Evolutionary conservation across 768 basidiomycete genomes (phyloP), one percentile per base, ranked within the genome.

Genomic region (Auricularia sp.): DNA sequence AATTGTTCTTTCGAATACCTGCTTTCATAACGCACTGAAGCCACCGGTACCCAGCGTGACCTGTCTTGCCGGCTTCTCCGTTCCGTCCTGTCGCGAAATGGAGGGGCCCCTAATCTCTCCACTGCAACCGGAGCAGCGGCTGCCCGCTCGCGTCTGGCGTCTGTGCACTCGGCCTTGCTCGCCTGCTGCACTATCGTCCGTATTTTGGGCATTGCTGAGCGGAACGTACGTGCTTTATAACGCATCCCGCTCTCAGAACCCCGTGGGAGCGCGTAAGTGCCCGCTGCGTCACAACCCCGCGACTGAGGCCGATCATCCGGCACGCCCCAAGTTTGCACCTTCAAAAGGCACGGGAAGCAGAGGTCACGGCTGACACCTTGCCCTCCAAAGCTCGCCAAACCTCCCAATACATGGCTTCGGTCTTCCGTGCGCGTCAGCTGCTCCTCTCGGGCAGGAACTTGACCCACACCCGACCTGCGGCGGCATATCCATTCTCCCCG

Each of bases 381-480:
- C 29, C 47, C 47, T 18, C 18, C 47, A 51, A 8, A 7, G 13
- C 47, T 18, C 11, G 5, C 21, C 47, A 51, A 18, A 51, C 47
- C 8, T 18, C 11, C 44, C 10, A 21, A 29, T 34, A 14, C 56
- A 59, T 59, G 56, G 21, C 56, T 33, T 59, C 56, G 29, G 34
- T 59, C 34, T 24, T 59, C 34, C 56, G 56, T 24, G 56, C 56
- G 34, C 56, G 56, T 59, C 56, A 59, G 24, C 56, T 59, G 24
- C 16, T 24, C 56, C 18, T 21, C 14, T 21, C 47, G 21, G 34
- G 24, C 56, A 59, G 34, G 56, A 35, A 10, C 34, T 59, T 59
- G 56, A 8, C 24, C 56, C 24, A 18, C 13, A 29, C 24, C 24
- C 47, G 18, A 21, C 47, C 47, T 18, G 47, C 47, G 7, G 47